These are phyloP conservation scores for Tylopilus felleus DNA, from an alignment of 768 basidiomycete species.

Conservation along the genomic window DNA sequence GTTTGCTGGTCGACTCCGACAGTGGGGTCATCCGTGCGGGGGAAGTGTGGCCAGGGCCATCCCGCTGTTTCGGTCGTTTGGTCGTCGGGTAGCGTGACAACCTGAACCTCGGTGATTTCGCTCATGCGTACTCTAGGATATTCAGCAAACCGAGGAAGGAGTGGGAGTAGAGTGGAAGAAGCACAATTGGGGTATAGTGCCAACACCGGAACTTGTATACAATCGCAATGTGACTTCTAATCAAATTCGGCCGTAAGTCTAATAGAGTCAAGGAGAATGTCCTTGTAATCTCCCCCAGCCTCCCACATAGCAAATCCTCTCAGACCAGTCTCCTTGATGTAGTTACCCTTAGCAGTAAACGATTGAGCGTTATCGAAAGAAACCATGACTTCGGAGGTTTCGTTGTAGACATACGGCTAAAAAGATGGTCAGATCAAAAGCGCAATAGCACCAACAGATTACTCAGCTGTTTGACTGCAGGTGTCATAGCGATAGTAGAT, in stretches of 20 bases:
- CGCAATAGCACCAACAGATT: neutral
- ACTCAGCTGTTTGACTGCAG: slow-evolving; percentile 70
- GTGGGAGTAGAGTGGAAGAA: neutral
- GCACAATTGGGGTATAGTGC: too few relatives aligned
- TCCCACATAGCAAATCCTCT: slow-evolving; percentile 73
- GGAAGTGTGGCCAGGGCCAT: slow-evolving; percentile 25
- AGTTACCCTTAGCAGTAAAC: slow-evolving; percentile 58
- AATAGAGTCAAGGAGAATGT: slow-evolving; percentile 62
- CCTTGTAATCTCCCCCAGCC: slow-evolving; percentile 60
- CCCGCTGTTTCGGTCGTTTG: neutral
- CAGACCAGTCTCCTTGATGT: slow-evolving; percentile 51
- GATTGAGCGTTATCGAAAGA: slow-evolving; percentile 63
- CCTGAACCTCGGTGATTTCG: neutral
- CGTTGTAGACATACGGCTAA: slow-evolving; percentile 67
- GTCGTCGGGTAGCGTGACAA: neutral
- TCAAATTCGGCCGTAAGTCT: slow-evolving; percentile 5
- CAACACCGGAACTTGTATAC: neutral
- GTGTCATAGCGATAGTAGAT: slow-evolving; percentile 56
- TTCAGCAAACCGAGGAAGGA: neutral
- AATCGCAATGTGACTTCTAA: neutral
- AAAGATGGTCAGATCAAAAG: neutral
- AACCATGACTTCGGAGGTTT: slow-evolving; percentile 51
- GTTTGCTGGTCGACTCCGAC: slow-evolving; percentile 34
- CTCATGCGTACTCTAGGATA: slow-evolving; percentile 6
- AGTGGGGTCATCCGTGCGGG: slow-evolving; percentile 20